Base-by-base conservation (phyloP, 2,329 filamentous ascomycete genomes). In the Neocucurbitaria cava region DNA sequence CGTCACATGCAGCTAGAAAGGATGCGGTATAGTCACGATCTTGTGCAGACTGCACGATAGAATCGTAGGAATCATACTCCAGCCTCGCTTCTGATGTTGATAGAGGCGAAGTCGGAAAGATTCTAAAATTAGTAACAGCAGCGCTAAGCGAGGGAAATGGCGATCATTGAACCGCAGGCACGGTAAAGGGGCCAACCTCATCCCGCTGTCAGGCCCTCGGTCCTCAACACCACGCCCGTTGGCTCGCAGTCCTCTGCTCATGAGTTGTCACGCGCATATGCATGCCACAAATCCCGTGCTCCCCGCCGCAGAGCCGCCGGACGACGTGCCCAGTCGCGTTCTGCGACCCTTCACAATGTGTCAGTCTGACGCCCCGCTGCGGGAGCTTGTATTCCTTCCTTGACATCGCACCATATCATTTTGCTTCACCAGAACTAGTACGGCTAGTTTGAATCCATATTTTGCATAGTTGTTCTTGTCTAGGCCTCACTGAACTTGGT, bases 371-470 rank as follows among this genome's bases (percentile, higher is more conserved):
- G 49, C 51, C 31, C 52, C 39, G 24, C 24, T 45, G 43, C 52
- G 38, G 43, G 47, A 52, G 52, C 57, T 42, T 48, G 30, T 17
- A 43, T 35, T 36, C 41, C 23, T 24, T 20, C 23, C 10, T 21
- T 20, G n/a, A 49, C 47, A 28, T 48, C 45, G 46, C 48, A 52
- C 21, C 46, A 52, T n/a, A n/a, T 47, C 52, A 45, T 42, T 51
- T 38, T 63, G 57, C 60, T 58, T 64, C 59, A 59, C 52, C 47
- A 54, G 21, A 46, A 57, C 47, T 43, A 42, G 42, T 60, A 59
- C 39, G 60, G 60, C 46, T 53, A 56, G 39, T 45, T 49, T 26
- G 23, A 46, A 28, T 49, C 46, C 44, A 48, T 44, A 56, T 52
- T 49, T 31, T 53, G 51, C 50, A 53, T 44, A 46, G 30, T 41